Percentiles rank a stretch among this genome's conserved stretches.
These are phyloP conservation scores for Plasmodium chabaudi DNA, from an alignment of 169 alveolate genomes.

Conservation along the genomic window DNA sequence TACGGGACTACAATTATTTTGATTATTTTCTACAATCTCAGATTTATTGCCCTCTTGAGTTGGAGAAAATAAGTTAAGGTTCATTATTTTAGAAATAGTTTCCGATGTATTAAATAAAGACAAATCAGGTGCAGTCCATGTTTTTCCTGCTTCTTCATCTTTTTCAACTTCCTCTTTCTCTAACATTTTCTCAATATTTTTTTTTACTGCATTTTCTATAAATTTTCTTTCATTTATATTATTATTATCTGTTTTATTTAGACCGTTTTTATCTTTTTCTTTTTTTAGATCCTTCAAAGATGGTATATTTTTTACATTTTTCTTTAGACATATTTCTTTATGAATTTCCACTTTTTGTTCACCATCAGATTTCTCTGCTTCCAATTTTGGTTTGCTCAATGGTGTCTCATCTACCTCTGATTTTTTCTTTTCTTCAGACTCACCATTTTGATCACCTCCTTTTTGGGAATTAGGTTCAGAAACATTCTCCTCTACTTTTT, in stretches of 20 bases:
- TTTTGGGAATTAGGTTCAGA: background rate
- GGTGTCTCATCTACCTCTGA: background rate
- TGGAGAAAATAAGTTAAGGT: too few relatives aligned
- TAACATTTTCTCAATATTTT: constrained; percentile 16
- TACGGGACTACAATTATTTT: too few relatives aligned
- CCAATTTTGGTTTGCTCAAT: background rate
- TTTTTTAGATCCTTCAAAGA: background rate
- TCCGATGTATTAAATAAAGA: too few relatives aligned
- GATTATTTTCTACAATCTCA: too few relatives aligned
- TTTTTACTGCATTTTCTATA: constrained; percentile 23
- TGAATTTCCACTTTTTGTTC: background rate
- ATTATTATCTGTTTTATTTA: background rate
- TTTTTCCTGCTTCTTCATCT: too few relatives aligned
- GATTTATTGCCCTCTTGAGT: too few relatives aligned
- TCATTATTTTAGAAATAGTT: too few relatives aligned
- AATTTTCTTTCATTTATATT: constrained; percentile 6
- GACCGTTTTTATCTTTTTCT: background rate
- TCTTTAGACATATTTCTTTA: background rate
- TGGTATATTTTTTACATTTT: background rate
- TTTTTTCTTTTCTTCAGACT: background rate
- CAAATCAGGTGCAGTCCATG: too few relatives aligned
- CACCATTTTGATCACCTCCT: background rate
- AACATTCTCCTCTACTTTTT: background rate
- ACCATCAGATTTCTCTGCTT: background rate
- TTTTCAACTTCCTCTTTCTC: background rate